A percentile compares a stretch with the other conserved stretches of the same genome.
phyloP scores from a whole-genome alignment of 768 basidiomycete genomes.

The Boletus vinaceobasis region DNA sequence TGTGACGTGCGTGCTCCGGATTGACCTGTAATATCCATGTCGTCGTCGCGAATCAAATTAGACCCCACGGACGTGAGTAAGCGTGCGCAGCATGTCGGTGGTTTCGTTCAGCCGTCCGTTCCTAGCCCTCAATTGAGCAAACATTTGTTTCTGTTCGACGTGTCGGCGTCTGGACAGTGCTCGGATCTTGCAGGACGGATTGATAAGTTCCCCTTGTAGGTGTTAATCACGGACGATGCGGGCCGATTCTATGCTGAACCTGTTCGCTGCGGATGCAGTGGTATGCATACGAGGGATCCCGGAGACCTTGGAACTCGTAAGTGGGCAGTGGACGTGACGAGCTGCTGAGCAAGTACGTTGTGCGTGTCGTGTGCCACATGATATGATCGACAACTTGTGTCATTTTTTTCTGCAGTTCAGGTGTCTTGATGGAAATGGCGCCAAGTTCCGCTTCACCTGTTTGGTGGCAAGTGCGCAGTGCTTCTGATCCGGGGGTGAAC shows the following conservation, averaged over 20 bases:
- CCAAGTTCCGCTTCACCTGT: neutral
- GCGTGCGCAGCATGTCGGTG: slow-evolving; percentile 1
- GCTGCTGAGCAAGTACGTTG: slow-evolving; percentile 56
- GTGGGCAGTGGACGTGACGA: slow-evolving; percentile 83
- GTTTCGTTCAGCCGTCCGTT: neutral
- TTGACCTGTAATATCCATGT: slow-evolving; percentile 20
- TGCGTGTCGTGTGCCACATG: neutral
- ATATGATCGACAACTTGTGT: neutral
- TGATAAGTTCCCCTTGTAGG: slow-evolving; percentile 27
- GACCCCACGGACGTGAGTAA: slow-evolving; percentile 47
- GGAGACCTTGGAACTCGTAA: too few relatives aligned
- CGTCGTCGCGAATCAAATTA: slow-evolving; percentile 60
- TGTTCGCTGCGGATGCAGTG: slow-evolving; percentile 69
- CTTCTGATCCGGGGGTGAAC: neutral
- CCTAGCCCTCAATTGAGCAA: slow-evolving; percentile 60
- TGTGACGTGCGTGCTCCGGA: neutral
- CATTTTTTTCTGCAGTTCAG: neutral
- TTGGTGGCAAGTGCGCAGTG: neutral
- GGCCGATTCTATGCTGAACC: slow-evolving; percentile 75
- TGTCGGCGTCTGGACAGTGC: slow-evolving; percentile 33
- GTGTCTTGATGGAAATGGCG: neutral
- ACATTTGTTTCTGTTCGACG: slow-evolving; percentile 75
- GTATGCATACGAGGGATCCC: slow-evolving; percentile 44
- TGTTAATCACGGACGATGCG: slow-evolving; percentile 69
- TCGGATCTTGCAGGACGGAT: neutral